These are phyloP conservation scores for Metschnikowia picachoensis DNA, from an alignment of 805 yeast genomes.

Conservation along the genomic window DNA sequence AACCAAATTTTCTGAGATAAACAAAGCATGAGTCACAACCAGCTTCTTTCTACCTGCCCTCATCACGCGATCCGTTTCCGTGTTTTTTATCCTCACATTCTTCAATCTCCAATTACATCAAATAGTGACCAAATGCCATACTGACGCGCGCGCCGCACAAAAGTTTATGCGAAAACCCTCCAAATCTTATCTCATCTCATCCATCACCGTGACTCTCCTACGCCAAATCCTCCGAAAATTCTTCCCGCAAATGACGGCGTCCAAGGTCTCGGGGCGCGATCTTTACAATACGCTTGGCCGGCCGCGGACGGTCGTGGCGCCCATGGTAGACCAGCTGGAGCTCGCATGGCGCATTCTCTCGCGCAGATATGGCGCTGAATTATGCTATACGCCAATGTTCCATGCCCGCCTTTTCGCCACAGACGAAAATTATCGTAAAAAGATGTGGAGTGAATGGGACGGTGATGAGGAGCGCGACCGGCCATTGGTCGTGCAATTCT, in stretches of 20 bases:
- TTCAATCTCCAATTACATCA: too few species aligned
- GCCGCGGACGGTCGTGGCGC: constrained; percentile 89
- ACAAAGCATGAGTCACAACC: too few species aligned
- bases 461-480: constrained; percentile 69
- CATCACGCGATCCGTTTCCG: too few species aligned
- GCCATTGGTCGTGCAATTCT: constrained; percentile 90
- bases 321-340: constrained; percentile 98
- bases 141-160: too few species aligned
- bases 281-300: constrained; percentile 64
- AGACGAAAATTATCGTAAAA: constrained; percentile 71
- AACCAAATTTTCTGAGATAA: too few species aligned
- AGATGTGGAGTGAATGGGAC: constrained; percentile 68
- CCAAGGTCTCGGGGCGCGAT: constrained; percentile 52
- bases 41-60: too few species aligned
- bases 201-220: constrained; percentile 4
- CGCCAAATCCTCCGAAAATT: background rate
- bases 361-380: constrained; percentile 84
- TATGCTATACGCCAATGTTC: constrained; percentile 95
- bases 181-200: constrained; percentile 1
- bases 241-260: constrained; percentile 13
- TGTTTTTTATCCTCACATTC: too few species aligned
- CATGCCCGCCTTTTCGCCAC: constrained; percentile 90
- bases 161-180: background rate
- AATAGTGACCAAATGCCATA: too few species aligned
- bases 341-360: constrained; percentile 91